Evolutionary conservation across 306 rosid species (phyloP).

Genomic region (Cucurbita maxima): DNA sequence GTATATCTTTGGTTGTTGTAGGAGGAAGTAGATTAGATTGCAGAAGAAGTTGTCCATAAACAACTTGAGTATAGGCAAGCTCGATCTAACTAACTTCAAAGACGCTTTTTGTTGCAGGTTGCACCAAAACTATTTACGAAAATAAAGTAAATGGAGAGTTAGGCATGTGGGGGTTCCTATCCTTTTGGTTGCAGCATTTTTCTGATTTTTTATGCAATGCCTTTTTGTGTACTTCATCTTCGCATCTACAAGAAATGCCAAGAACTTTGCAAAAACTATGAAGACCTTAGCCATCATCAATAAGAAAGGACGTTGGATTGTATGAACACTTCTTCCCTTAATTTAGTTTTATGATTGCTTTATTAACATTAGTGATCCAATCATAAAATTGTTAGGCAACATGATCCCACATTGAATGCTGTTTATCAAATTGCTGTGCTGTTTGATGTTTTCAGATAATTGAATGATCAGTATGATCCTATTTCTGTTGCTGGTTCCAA

Average conservation of each 20-base stretch:
- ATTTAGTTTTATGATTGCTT: neutral
- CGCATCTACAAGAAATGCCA: slow-evolving; percentile 4
- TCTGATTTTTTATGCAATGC: slow-evolving; percentile 3
- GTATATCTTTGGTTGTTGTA: slow-evolving; percentile 9
- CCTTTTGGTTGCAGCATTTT: slow-evolving; percentile 1
- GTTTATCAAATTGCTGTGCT: neutral
- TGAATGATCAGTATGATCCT: neutral
- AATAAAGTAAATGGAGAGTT: slow-evolving; percentile 42
- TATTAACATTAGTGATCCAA: neutral
- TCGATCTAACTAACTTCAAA: neutral
- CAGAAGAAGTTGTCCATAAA: neutral
- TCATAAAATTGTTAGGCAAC: neutral
- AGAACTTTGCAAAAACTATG: neutral
- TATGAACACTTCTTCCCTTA: neutral
- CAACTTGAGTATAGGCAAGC: neutral
- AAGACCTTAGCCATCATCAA: slow-evolving; percentile 4
- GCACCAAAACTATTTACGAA: slow-evolving; percentile 53
- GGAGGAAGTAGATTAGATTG: neutral
- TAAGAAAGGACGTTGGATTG: slow-evolving; percentile 6
- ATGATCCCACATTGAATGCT: neutral
- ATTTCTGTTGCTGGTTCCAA: too few relatives aligned
- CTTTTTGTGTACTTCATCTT: neutral
- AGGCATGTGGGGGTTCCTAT: neutral
- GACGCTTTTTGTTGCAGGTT: slow-evolving; percentile 42
- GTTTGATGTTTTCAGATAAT: too few relatives aligned